Base-by-base conservation (phyloP, 2,329 filamentous ascomycete genomes). In the Zasmidium citrigriseum region DNA sequence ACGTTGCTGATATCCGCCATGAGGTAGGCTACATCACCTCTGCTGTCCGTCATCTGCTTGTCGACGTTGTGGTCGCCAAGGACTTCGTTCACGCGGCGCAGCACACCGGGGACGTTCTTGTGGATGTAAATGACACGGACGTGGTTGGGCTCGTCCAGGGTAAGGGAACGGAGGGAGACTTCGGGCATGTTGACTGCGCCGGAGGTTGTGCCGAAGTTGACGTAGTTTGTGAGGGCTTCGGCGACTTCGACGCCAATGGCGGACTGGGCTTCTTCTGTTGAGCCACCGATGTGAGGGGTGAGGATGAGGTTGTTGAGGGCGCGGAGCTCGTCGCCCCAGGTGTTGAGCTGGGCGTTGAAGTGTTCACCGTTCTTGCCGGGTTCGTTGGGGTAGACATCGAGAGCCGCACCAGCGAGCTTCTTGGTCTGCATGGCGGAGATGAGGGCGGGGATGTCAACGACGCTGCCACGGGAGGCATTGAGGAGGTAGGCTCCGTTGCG, bases 181-280 rank as follows among this genome's bases (percentile, higher is more conserved):
- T 98, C 95, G n/a, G 95, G 95, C 80, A 99, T 82, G 78, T 99
- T 99, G 73, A 98, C 95, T 61, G 93, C 91, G 65, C 92, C 93
- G 23, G 96, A 77, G 2, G 95, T 99, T 57, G 89, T 86, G 60
- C 95, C 95, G 76, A 95, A 91, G 78, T 98, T 99, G 73, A 98
- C 95, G 75, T 98, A 99, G 70, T 90, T 87, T 57, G 96, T 89
- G 53, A 99, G 81, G 44, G 93, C 90, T n/a, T 95, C 89, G 64
- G 85, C 87, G 58, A 99, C 95, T 81, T 99, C 95, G 46, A 96
- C 84, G 67, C 95, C 95, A 73, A 99, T 99, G 16, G 95, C 93
- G 58, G 90, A 88, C 79, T 99, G 95, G 4, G 95, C 95, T 78
- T 99, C 95, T 77, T 99, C 95, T 0, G 95, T 99, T 76, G 91